These are phyloP conservation scores for Gnomoniopsis sp. DNA, from an alignment of 2,329 filamentous ascomycete genomes.

Conservation along the genomic window DNA sequence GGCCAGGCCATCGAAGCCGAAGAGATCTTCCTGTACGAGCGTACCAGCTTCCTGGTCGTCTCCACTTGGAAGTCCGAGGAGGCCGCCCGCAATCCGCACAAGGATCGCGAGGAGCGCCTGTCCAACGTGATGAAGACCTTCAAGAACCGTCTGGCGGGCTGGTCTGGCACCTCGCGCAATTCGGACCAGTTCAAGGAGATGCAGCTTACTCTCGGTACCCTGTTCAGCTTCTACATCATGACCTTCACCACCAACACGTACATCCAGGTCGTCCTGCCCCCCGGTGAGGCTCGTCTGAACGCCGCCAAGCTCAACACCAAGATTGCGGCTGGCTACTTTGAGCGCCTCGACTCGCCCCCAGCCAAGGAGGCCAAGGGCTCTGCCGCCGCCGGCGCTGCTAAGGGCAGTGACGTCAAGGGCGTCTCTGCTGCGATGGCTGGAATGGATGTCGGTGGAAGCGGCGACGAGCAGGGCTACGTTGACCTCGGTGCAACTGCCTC, in stretches of 20 bases:
- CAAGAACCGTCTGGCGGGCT: conserved; percentile 78
- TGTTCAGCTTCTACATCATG: conserved; percentile 91
- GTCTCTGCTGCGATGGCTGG: conserved; percentile 11
- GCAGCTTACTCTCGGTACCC: conserved; percentile 71
- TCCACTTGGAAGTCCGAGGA: conserved; percentile 79
- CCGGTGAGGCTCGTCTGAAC: conserved; percentile 89
- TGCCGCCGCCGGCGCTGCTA: neutral
- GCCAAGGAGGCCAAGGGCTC: conserved; percentile 21
- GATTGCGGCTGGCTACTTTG: conserved; percentile 80
- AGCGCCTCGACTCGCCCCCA: conserved; percentile 57
- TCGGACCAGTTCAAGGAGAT: conserved; percentile 78
- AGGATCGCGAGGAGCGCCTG: conserved; percentile 88
- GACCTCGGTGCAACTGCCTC: conserved; percentile 3
- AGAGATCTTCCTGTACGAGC: conserved; percentile 91
- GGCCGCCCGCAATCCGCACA: conserved; percentile 78
- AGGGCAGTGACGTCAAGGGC: conserved; percentile 13
- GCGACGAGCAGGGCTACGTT: conserved; percentile 16
- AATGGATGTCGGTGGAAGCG: conserved; percentile 8
- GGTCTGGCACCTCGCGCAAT: conserved; percentile 76
- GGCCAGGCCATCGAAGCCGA: conserved; percentile 86
- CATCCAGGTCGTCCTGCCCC: conserved; percentile 85
- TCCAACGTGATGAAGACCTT: conserved; percentile 98
- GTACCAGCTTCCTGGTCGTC: conserved; percentile 95
- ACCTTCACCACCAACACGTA: conserved; percentile 98
- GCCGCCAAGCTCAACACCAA: conserved; percentile 86